Percentiles rank a stretch among this genome's conserved stretches.
Evolutionary conservation across 1,284 basidiomycete species (phyloP).

Genomic region (Ceratorhiza oryzae-sativae): DNA sequence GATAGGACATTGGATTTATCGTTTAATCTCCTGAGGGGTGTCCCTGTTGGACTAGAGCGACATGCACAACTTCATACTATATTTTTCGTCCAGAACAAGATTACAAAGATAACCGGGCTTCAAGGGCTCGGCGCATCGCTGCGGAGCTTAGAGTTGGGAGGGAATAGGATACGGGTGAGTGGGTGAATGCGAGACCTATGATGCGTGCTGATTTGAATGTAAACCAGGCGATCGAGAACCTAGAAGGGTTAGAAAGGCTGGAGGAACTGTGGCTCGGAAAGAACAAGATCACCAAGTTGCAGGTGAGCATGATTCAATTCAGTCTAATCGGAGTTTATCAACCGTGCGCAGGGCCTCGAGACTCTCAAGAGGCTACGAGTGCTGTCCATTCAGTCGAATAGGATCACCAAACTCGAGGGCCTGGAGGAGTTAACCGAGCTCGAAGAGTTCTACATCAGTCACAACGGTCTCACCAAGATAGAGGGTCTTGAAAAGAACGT

Average conservation of each 20-base stretch:
- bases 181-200: not conserved
- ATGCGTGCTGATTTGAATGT: slow-evolving; percentile 31
- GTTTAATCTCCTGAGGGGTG: slow-evolving; percentile 85
- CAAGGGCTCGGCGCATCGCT: slow-evolving; percentile 67
- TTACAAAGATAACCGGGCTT: slow-evolving; percentile 77
- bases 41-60: slow-evolving; percentile 68
- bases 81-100: slow-evolving; percentile 97
- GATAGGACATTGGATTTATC: slow-evolving; percentile 86
- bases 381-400: slow-evolving; percentile 90
- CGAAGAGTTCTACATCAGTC: slow-evolving; percentile 93
- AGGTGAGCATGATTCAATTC: slow-evolving; percentile 58
- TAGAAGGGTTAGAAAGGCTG: slow-evolving; percentile 81
- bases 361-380: slow-evolving; percentile 77
- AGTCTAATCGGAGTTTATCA: not conserved
- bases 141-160: slow-evolving; percentile 89
- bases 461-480: slow-evolving; percentile 88
- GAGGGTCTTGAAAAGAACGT: slow-evolving; percentile 89
- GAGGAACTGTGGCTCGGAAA: slow-evolving; percentile 98
- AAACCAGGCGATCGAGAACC: slow-evolving; percentile 81
- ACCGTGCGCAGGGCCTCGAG: slow-evolving; percentile 61
- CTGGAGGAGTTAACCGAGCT: slow-evolving; percentile 75
- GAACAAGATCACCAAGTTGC: slow-evolving; percentile 91
- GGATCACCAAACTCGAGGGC: slow-evolving; percentile 87
- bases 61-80: slow-evolving; percentile 75
- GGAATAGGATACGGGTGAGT: slow-evolving; percentile 85